A percentile compares a stretch with the other conserved stretches of the same genome.
These are phyloP conservation scores for Phlegmacium glaucopus DNA, from an alignment of 768 basidiomycete species.

Conservation along the genomic window DNA sequence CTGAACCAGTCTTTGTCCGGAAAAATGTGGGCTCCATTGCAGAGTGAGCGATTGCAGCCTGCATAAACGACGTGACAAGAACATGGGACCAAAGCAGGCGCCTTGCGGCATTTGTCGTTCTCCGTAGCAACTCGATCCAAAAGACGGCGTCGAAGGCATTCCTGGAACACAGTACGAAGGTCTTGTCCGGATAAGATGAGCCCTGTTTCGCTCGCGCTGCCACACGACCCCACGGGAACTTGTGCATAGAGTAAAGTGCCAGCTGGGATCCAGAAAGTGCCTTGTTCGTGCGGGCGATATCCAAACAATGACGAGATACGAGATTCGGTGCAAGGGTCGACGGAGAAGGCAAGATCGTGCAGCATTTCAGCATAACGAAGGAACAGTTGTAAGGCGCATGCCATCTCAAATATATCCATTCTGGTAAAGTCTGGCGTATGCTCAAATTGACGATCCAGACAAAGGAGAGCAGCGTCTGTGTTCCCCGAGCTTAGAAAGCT, in stretches of 20 bases:
- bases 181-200: neutral
- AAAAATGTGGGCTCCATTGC: slow-evolving; percentile 34
- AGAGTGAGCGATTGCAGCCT: slow-evolving; percentile 29
- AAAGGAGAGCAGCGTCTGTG: slow-evolving; percentile 34
- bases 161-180: neutral
- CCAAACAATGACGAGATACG: slow-evolving; percentile 33
- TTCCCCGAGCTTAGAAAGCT: slow-evolving; percentile 27
- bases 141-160: slow-evolving; percentile 8
- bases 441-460: slow-evolving; percentile 40
- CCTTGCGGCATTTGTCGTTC: slow-evolving; percentile 5
- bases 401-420: slow-evolving; percentile 21
- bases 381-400: slow-evolving; percentile 30
- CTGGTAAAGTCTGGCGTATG: slow-evolving; percentile 21
- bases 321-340: slow-evolving; percentile 21
- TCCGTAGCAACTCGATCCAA: slow-evolving; percentile 10
- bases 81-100: slow-evolving; percentile 6
- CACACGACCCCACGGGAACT: neutral
- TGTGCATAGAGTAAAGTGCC: slow-evolving; percentile 22
- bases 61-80: slow-evolving; percentile 26
- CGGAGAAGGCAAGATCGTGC: slow-evolving; percentile 20
- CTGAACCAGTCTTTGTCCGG: slow-evolving; percentile 35
- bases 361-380: slow-evolving; percentile 30
- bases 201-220: neutral
- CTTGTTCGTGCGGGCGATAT: slow-evolving; percentile 23
- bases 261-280: slow-evolving; percentile 22